These are phyloP conservation scores for Caryopteris hybrid DNA, from an alignment of 305 asterid genomes.

Conservation along the genomic window DNA sequence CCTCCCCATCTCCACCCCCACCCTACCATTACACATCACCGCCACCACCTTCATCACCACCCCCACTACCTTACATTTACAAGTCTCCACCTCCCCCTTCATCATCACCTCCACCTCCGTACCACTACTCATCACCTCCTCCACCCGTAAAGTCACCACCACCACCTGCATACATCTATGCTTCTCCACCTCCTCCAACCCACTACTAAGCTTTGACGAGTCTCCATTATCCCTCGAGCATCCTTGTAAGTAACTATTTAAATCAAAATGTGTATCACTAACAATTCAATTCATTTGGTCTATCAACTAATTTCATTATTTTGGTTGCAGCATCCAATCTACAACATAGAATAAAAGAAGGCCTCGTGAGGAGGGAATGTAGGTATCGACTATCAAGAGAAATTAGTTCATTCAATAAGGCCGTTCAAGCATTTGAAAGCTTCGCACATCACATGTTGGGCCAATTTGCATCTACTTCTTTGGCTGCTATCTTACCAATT, in stretches of 20 bases:
- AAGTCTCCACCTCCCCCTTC: slow-evolving; percentile 37
- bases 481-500: slow-evolving; percentile 23
- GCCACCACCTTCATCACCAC: slow-evolving; percentile 32
- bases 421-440: slow-evolving; percentile 21
- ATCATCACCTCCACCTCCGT: slow-evolving; percentile 36
- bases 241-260: slow-evolving; percentile 25
- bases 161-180: slow-evolving; percentile 41
- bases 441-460: slow-evolving; percentile 14
- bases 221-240: slow-evolving; percentile 6
- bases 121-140: slow-evolving; percentile 37
- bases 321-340: slow-evolving; percentile 27
- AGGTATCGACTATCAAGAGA: slow-evolving; percentile 4
- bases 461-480: slow-evolving; percentile 29
- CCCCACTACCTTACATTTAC: slow-evolving; percentile 27
- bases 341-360: slow-evolving; percentile 34
- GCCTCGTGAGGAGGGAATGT: slow-evolving; percentile 13
- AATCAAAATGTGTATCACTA: background rate
- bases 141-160: slow-evolving; percentile 50
- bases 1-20: slow-evolving; percentile 14
- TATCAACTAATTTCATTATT: background rate
- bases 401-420: slow-evolving; percentile 40
- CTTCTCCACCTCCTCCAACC: slow-evolving; percentile 58
- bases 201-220: slow-evolving; percentile 23
- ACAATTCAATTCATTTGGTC: background rate
- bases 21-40: slow-evolving; percentile 26